Evolutionary conservation across 805 yeast genomes (phyloP).

Genomic region (Candida dendrica): DNA sequence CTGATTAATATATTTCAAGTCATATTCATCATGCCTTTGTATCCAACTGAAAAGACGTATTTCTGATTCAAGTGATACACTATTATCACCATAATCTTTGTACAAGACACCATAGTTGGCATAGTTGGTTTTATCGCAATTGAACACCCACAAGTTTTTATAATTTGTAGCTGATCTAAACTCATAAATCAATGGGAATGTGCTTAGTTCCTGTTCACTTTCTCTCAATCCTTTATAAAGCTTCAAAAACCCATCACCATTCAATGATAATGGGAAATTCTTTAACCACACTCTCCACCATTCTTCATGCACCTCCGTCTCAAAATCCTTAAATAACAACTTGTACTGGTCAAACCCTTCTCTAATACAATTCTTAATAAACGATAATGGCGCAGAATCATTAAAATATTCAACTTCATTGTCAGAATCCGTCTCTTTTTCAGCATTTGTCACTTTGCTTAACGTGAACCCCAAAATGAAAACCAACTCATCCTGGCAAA

Average conservation of each 20-base stretch:
- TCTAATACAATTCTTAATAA: constrained; percentile 18
- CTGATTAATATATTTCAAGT: constrained; percentile 19
- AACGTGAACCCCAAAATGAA: neutral
- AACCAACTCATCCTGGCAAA: constrained; percentile 6
- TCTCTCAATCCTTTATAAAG: constrained; percentile 8
- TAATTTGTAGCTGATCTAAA: constrained; percentile 5
- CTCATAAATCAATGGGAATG: neutral
- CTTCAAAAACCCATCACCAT: constrained; percentile 28
- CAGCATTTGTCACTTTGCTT: neutral
- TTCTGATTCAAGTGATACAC: constrained; percentile 5
- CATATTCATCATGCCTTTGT: constrained; percentile 8
- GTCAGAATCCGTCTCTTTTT: constrained; percentile 1
- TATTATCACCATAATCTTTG: constrained; percentile 7
- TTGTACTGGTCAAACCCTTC: constrained; percentile 19
- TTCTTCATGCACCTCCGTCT: constrained; percentile 12
- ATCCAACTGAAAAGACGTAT: constrained; percentile 15
- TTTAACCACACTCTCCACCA: constrained; percentile 35
- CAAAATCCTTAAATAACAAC: constrained; percentile 19
- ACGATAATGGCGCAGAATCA: constrained; percentile 20
- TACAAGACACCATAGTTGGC: constrained; percentile 17
- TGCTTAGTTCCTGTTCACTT: neutral
- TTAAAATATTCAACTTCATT: constrained; percentile 7
- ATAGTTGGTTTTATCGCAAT: constrained; percentile 2
- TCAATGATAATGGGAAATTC: constrained; percentile 19
- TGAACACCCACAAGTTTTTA: constrained; percentile 16